Conservation (phyloP, 257 asterid genomes). For the Penstemon davidsonii region DNA sequence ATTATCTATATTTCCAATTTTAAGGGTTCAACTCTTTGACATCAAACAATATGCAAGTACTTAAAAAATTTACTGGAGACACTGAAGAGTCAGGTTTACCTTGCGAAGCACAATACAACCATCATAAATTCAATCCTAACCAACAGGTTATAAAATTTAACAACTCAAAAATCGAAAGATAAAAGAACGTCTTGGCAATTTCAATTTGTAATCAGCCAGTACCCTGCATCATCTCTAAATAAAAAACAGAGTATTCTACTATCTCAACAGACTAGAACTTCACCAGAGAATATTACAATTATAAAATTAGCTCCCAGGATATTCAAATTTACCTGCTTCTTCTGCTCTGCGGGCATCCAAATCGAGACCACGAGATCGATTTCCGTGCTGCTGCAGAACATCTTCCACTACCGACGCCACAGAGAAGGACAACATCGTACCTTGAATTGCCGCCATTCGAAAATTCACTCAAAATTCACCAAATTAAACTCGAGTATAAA, state of each 20-base stretch:
- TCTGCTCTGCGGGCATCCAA: conserved; percentile 92
- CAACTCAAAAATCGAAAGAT: conserved; percentile 7
- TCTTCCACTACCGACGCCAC: conserved; percentile 89
- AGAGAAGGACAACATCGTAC: conserved; percentile 58
- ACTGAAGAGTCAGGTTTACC: conserved; percentile 16
- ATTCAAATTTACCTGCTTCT: conserved; percentile 67
- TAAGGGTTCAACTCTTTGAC: neutral
- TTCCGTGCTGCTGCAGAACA: conserved; percentile 92
- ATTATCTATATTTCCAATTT: neutral
- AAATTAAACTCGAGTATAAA: conserved; percentile 20
- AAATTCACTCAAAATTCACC: conserved; percentile 12
- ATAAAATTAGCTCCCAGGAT: conserved; percentile 15
- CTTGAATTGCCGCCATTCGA: conserved; percentile 53
- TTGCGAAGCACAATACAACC: conserved; percentile 11
- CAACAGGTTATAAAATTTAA: neutral
- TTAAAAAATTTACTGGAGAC: neutral
- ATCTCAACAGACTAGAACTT: conserved; percentile 8
- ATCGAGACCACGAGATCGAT: conserved; percentile 72
- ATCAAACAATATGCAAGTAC: neutral
- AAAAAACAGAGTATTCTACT: neutral
- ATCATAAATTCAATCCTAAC: neutral
- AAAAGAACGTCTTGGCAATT: neutral
- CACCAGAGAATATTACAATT: neutral
- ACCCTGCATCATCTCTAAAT: neutral
- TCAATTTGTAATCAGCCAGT: conserved; percentile 4